phyloP scores from a whole-genome alignment of 2,329 filamentous ascomycete species.

The Aspergillus pseudonomiae region DNA sequence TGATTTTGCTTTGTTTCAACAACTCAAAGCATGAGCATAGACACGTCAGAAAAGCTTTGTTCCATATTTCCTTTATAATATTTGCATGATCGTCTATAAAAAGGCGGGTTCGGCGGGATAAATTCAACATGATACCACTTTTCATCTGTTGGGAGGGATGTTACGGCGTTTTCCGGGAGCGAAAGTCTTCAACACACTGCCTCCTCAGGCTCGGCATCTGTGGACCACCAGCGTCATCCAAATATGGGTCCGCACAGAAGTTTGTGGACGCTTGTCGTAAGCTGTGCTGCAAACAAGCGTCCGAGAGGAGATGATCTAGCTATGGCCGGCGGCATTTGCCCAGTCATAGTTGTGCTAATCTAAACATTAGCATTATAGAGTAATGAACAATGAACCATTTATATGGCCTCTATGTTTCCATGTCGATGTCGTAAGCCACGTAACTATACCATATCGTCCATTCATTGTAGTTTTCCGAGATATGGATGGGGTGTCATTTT shows the following conservation, averaged over 20 bases:
- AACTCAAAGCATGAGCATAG: conserved; percentile 52
- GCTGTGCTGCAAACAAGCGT: conserved; percentile 18
- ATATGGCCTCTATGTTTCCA: neutral
- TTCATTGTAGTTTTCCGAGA: no score
- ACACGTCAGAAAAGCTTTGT: conserved; percentile 36
- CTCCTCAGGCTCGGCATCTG: conserved; percentile 21
- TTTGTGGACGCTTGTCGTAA: conserved; percentile 8
- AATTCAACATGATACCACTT: conserved; percentile 55
- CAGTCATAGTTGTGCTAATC: conserved; percentile 34
- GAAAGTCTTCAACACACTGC: conserved; percentile 46
- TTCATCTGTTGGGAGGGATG: conserved; percentile 45
- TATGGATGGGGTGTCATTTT: no score
- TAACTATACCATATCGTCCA: neutral
- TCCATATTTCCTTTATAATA: conserved; percentile 37
- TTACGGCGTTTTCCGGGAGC: conserved; percentile 46
- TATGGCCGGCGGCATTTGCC: conserved; percentile 11
- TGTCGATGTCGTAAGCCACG: neutral
- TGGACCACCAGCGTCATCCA: neutral
- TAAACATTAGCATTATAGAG: conserved; percentile 41
- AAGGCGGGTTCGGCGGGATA: conserved; percentile 43
- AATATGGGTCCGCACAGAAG: neutral
- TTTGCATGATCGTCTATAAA: conserved; percentile 41
- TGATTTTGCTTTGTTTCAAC: conserved; percentile 54
- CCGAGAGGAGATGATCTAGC: conserved; percentile 13
- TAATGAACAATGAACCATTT: conserved; percentile 21